Base-by-base conservation (phyloP, 345 rosid species). In the Alliaria petiolata region DNA sequence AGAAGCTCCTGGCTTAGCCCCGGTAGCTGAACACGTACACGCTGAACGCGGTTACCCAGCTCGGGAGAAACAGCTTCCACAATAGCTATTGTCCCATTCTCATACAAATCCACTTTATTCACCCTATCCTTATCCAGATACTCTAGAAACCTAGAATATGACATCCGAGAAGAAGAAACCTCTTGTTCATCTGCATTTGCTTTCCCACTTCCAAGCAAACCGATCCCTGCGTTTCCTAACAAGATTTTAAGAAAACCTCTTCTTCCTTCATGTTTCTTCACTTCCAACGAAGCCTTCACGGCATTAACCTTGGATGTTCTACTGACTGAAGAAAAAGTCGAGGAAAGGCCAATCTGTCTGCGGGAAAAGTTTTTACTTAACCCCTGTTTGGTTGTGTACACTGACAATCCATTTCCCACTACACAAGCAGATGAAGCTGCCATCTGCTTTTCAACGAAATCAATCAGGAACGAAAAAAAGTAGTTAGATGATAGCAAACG, bases 51-150 rank as follows among this genome's bases (percentile, higher is more conserved):
- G 79, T 91, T 91, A 40, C 99, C 99, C 72, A 95, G 76, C 85
- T 95, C 96, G 45, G 99, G 99, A 54, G 97, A 91, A 67, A 91
- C 76, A 62, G 96, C 99, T 81, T 95, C 99, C 59, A 95, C 97
- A 67, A 95, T 88, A 67, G 99, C 99, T 64, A 95, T 95, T 0
- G 99, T 95, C 20, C 99, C 99, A 74, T 91, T 89, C 81, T 91
- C 99, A 76, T 79, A 95, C 84, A 89, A 83, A 83, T 95, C 99
- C 4, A 95, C 97, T 71, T 85, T 95, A 12, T 74, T 83, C 71
- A 91, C 97, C 67, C 96, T 84, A 76, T 82, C 97, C 81, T 89
- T 95, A 46, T 95, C 97, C 74, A 95, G 78, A 75, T 95, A 95
- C 87, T 95, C 99, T 30, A 95, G 80, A 59, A 95, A 95, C 79